These are phyloP conservation scores for Triticum turgidum DNA, from an alignment of 176 grass and related monocot genomes.

Conservation along the genomic window DNA sequence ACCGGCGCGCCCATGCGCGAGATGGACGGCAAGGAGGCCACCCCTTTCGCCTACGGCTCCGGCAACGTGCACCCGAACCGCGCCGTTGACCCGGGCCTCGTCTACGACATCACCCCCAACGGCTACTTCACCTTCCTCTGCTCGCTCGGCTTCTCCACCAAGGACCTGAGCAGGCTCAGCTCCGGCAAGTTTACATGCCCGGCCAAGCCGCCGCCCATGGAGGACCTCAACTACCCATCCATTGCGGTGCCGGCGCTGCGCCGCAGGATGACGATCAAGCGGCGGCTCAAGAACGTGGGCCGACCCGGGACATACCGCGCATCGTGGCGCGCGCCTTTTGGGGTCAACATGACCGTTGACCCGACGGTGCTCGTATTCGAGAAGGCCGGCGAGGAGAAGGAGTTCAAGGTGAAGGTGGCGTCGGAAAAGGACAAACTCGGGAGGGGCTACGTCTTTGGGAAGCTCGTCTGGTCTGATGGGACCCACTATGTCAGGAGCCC, in stretches of 20 bases:
- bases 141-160: conserved; percentile 40
- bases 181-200: conserved; percentile 50
- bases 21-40: conserved; percentile 33
- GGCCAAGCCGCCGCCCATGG: neutral
- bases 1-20: conserved; percentile 49
- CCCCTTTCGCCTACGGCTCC: conserved; percentile 57
- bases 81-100: conserved; percentile 24
- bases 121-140: conserved; percentile 77
- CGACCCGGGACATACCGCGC: conserved; percentile 42
- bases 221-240: conserved; percentile 91
- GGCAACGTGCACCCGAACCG: conserved; percentile 66
- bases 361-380: conserved; percentile 45
- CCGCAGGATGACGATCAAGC: conserved; percentile 31
- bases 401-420: conserved; percentile 46
- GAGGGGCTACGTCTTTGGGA: conserved; percentile 60
- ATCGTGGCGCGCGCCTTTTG: conserved; percentile 34
- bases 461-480: conserved; percentile 73
- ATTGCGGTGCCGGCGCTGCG: conserved; percentile 44
- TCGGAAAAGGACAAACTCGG: conserved; percentile 38
- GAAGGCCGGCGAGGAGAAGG: conserved; percentile 53
- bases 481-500: conserved; percentile 61
- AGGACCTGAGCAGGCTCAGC: conserved; percentile 11
- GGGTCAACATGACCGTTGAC: conserved; percentile 41
- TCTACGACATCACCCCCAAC: conserved; percentile 50
- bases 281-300: conserved; percentile 70